Base-by-base conservation (phyloP, 805 yeast genomes). In the Dipodascopsis tothii region DNA sequence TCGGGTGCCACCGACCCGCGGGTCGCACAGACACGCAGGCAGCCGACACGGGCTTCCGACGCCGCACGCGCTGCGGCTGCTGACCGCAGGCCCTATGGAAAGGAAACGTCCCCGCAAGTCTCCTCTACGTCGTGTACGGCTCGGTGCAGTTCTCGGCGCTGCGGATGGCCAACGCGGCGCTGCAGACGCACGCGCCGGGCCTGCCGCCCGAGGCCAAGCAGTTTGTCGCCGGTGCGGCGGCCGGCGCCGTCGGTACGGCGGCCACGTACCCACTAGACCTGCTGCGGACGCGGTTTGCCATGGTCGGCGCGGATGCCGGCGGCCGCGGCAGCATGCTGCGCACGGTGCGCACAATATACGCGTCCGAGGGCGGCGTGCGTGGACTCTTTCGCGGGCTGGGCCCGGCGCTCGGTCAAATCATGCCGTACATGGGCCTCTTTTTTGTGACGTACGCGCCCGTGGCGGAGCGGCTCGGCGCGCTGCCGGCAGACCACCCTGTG, bases 101-200 rank as follows among this genome's bases (percentile, higher is more conserved):
- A 60, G 98, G 98, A 0, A 92, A 92, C 59, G 72, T 85, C 0
- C 95, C 98, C 0, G 98, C 97, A 0, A 86, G 86, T 51, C 61
- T 78, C 32, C 75, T 92, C 78, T 92, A 92, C 57, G 67, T 90
- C 11, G 53, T 83, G 7, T 92, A 90, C 56, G 96, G 97, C 9
- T 84, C 84, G 0, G 66, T 76, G 0, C 97, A 92, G 61, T 92
- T 92, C 64, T 69, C 90, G 1, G 65, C 84, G 1, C 84, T 81
- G 56, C 70, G 86, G 1, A 59, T 70, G 0, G 62, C 76, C 25
- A 84, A 80, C 59, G 61, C 58, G 4, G 39, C 61, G 18, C 56
- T 80, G n/a, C 55, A 65, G 1, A 48, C 62, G 1, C 45, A 49
- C 3, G 30, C 46, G 34, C 50, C 56, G 2, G 33, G 58, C 7